Evolutionary conservation across 1,139 yeast genomes (phyloP).

Genomic region (Saccharomyces hybrid): DNA sequence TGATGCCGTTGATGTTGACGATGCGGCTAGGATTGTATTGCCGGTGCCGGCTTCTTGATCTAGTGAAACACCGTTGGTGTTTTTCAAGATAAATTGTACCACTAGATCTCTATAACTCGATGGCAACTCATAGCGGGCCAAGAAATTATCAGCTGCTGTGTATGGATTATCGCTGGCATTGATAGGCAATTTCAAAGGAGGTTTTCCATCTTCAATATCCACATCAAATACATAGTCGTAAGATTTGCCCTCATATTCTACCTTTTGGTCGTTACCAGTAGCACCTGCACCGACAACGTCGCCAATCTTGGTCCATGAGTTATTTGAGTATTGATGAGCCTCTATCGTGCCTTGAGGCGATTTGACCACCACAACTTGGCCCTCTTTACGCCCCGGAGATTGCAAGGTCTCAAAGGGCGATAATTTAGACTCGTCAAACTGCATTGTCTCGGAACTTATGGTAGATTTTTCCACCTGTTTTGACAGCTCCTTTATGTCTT

Average conservation of each 20-base stretch:
- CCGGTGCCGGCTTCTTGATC: constrained; percentile 20
- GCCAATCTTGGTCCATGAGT: constrained; percentile 79
- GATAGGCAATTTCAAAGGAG: constrained; percentile 83
- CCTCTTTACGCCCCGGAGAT: constrained; percentile 67
- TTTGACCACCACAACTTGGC: constrained; percentile 76
- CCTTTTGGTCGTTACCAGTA: constrained; percentile 45
- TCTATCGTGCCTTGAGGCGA: constrained; percentile 56
- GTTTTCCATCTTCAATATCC: constrained; percentile 83
- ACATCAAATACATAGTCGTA: constrained; percentile 96
- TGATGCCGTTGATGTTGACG: constrained; percentile 27
- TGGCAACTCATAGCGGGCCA: constrained; percentile 73
- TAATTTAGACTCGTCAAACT: constrained; percentile 61
- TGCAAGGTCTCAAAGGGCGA: constrained; percentile 56
- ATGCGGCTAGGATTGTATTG: constrained; percentile 14
- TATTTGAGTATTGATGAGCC: constrained; percentile 76
- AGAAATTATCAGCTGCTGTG: constrained; percentile 69
- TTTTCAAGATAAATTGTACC: constrained; percentile 71
- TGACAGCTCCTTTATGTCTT: constrained; percentile 44
- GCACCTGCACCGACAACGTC: constrained; percentile 74
- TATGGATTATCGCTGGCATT: constrained; percentile 82
- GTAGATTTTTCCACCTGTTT: constrained; percentile 53
- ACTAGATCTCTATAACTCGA: constrained; percentile 63
- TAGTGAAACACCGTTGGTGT: constrained; percentile 59
- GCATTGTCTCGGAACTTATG: constrained; percentile 44
- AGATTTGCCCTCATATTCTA: constrained; percentile 55